Percentiles rank a stretch among this genome's conserved stretches.
phyloP scores from a whole-genome alignment of 2,329 filamentous ascomycete genomes.

The Fusarium verticillioides region DNA sequence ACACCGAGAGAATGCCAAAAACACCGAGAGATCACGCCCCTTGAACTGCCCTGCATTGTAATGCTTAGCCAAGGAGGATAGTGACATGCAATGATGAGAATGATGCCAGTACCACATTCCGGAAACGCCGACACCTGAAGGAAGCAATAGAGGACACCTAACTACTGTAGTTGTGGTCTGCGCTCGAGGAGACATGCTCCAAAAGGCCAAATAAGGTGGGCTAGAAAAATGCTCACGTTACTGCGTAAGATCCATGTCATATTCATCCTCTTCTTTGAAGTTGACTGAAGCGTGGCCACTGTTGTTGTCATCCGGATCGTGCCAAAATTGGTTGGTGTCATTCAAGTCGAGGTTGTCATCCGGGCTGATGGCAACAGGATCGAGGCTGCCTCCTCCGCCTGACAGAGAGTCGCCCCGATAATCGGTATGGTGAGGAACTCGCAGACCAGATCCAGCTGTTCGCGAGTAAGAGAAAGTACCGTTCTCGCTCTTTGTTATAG shows the following conservation, averaged over 20 bases:
- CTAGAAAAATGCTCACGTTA: constrained; percentile 23
- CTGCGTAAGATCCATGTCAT: constrained; percentile 77
- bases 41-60: constrained; percentile 5
- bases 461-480: constrained; percentile 86
- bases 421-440: constrained; percentile 94
- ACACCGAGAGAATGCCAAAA: constrained; percentile 31
- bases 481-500: constrained; percentile 82
- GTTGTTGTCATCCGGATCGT: constrained; percentile 76
- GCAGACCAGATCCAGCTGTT: constrained; percentile 82
- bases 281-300: constrained; percentile 74
- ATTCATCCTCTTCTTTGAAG: constrained; percentile 96
- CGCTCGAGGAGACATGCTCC: neutral
- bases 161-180: neutral
- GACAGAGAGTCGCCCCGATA: constrained; percentile 82
- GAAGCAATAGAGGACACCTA: constrained; percentile 1
- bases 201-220: constrained; percentile 2
- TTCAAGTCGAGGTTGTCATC: constrained; percentile 59
- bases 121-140: constrained; percentile 37
- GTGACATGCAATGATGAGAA: constrained; percentile 32
- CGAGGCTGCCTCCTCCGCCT: constrained; percentile 52
- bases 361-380: constrained; percentile 52
- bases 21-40: constrained; percentile 34
- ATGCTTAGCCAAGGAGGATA: constrained; percentile 2
- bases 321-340: constrained; percentile 69
- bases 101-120: constrained; percentile 20